A percentile compares a stretch with the other conserved stretches of the same genome.
phyloP scores from a whole-genome alignment of 2,329 filamentous ascomycete species.

The Calonectria multiphialidica region DNA sequence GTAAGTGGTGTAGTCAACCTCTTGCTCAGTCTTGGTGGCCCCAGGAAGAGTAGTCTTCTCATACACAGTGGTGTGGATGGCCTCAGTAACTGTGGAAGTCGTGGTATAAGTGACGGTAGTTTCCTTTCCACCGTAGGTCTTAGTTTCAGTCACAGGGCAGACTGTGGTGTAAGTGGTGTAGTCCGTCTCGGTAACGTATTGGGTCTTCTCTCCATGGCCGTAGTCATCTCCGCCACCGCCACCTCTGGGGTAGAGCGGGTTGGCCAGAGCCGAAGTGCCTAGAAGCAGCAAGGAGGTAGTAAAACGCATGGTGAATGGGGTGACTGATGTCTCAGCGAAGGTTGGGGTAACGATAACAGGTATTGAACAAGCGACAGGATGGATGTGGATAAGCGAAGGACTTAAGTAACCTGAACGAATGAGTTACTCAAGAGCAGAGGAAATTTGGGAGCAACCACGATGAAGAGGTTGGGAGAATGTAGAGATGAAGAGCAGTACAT shows the following conservation, averaged over 20 bases:
- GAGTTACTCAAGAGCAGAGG: constrained; percentile 38
- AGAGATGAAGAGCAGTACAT: constrained; percentile 25
- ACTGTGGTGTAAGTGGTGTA: constrained; percentile 54
- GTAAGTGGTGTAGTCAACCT: constrained; percentile 54
- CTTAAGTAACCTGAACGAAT: constrained; percentile 48
- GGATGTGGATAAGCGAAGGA: constrained; percentile 38
- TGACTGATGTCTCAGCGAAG: constrained; percentile 28
- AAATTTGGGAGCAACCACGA: constrained; percentile 22
- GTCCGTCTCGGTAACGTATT: constrained; percentile 7
- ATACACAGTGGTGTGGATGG: constrained; percentile 39
- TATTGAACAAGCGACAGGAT: constrained; percentile 35
- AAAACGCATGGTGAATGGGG: constrained; percentile 41
- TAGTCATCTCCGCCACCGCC: constrained; percentile 7
- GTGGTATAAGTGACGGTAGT: constrained; percentile 48
- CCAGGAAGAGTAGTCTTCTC: constrained; percentile 57
- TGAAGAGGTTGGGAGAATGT: constrained; percentile 28
- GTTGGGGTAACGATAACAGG: constrained; percentile 34
- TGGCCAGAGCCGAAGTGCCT: constrained; percentile 41
- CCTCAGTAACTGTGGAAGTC: constrained; percentile 58
- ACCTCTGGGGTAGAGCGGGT: constrained; percentile 34
- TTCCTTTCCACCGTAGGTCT: constrained; percentile 48
- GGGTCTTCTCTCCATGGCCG: constrained; percentile 24
- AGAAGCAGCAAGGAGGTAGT: constrained; percentile 39
- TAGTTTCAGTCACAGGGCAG: constrained; percentile 59
- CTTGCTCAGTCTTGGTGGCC: constrained; percentile 47